Percentiles rank a stretch among this genome's conserved stretches.
Conservation (phyloP, 441 rosid species). For the Euphorbia schlechtendalii region DNA sequence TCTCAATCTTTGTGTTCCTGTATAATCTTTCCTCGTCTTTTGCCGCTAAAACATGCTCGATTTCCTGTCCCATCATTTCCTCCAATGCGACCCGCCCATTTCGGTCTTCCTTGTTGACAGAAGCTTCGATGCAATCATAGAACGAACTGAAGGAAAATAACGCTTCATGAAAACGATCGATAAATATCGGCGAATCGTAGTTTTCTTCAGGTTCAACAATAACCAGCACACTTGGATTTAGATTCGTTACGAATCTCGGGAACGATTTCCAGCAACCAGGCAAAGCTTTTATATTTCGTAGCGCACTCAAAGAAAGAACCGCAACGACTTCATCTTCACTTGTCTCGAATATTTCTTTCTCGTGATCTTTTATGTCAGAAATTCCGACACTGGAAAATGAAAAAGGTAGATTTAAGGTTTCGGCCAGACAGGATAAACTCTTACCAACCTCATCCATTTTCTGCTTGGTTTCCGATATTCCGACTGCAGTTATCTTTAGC, state of each 20-base stretch:
- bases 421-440: slow-evolving; percentile 26
- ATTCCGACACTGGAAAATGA: slow-evolving; percentile 20
- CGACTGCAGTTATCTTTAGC: slow-evolving; percentile 32
- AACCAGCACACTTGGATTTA: slow-evolving; percentile 27
- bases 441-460: slow-evolving; percentile 25
- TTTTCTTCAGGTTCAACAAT: slow-evolving; percentile 25
- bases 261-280: slow-evolving; percentile 21
- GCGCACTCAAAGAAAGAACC: slow-evolving; percentile 14
- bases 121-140: slow-evolving; percentile 26
- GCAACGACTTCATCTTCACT: slow-evolving; percentile 26
- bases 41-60: slow-evolving; percentile 22
- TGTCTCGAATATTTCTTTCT: slow-evolving; percentile 23
- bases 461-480: slow-evolving; percentile 3
- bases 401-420: slow-evolving; percentile 25
- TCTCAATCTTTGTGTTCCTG: slow-evolving; percentile 28
- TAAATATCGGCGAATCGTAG: slow-evolving; percentile 16
- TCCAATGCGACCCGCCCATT: slow-evolving; percentile 20
- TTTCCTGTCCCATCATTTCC: slow-evolving; percentile 19
- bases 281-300: slow-evolving; percentile 18
- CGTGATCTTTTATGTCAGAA: slow-evolving; percentile 22
- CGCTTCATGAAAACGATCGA: background rate
- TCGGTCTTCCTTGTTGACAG: slow-evolving; percentile 15
- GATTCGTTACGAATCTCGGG: slow-evolving; percentile 18
- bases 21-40: slow-evolving; percentile 25
- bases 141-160: background rate